phyloP scores from a whole-genome alignment of 2,329 filamentous ascomycete genomes.

The Colletotrichum chlorophyti region DNA sequence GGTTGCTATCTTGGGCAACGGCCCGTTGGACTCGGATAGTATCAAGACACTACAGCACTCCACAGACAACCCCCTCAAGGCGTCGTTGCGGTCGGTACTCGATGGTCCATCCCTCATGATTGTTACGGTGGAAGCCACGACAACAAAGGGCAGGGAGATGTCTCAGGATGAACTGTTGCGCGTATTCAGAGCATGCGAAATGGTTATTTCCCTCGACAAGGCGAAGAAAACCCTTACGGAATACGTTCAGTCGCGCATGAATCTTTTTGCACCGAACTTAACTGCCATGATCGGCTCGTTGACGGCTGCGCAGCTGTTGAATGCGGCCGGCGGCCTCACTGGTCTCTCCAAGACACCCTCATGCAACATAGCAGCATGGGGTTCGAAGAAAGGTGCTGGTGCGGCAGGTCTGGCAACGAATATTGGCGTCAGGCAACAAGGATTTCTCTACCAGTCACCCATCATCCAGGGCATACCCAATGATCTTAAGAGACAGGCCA shows the following conservation, averaged over 20 bases:
- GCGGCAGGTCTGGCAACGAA: slow-evolving; percentile 87
- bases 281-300: slow-evolving; percentile 90
- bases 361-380: slow-evolving; percentile 90
- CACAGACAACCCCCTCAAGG: slow-evolving; percentile 78
- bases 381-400: slow-evolving; percentile 84
- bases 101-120: slow-evolving; percentile 94
- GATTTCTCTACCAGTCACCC: slow-evolving; percentile 90
- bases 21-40: slow-evolving; percentile 79
- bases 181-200: slow-evolving; percentile 81
- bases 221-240: slow-evolving; percentile 88
- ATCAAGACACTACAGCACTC: slow-evolving; percentile 82
- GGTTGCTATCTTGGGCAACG: slow-evolving; percentile 91
- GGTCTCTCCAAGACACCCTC: slow-evolving; percentile 91
- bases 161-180: slow-evolving; percentile 75
- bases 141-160: slow-evolving; percentile 82
- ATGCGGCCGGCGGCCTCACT: slow-evolving; percentile 87
- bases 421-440: slow-evolving; percentile 87
- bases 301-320: slow-evolving; percentile 95
- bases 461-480: slow-evolving; percentile 82
- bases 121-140: slow-evolving; percentile 92
- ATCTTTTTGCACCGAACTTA: slow-evolving; percentile 91
- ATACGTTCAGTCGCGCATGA: slow-evolving; percentile 97
- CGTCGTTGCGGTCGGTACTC: slow-evolving; percentile 79
- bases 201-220: slow-evolving; percentile 85
- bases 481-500: slow-evolving; percentile 90